Base-by-base conservation (phyloP, 2,329 filamentous ascomycete genomes). In the Fusarium succisae region DNA sequence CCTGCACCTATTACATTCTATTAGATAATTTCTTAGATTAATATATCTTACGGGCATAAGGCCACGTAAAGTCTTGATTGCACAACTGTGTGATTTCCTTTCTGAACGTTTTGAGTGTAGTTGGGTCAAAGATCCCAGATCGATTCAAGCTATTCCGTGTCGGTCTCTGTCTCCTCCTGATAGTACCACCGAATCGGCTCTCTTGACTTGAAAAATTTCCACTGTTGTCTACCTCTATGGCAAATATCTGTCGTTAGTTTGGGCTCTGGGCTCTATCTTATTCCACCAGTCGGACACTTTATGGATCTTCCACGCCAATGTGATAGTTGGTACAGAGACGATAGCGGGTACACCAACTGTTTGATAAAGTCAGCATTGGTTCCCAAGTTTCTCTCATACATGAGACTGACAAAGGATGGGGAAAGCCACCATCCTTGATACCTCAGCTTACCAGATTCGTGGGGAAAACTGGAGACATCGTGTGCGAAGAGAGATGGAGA, bases 21-120 rank as follows among this genome's bases (percentile, higher is more conserved):
- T 30, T 65, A 68, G 37, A 62, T 68, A 68, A 48, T 68, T 63
- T 54, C 41, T 62, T 68, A 54, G 55, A 68, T 48, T 68, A 68
- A 68, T 68, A 48, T 32, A 68, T 28, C n/a, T 39, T 20, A 47
- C 32, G 2, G 53, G 60, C 53, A 39, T 32, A 1, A 39, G 12
- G 60, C 60, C 53, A 18, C 13, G 32, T 58, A 37, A 17, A 57
- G n/a, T n/a, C n/a, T n/a, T n/a, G n/a, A n/a, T n/a, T n/a, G n/a
- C n/a, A n/a, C n/a, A n/a, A n/a, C n/a, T n/a, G n/a, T n/a, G n/a
- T n/a, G n/a, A 39, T 17, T 22, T 6, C 3, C 13, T 4, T 28
- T 22, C 5, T 17, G 9, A 54, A 26, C n/a, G n/a, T n/a, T n/a
- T n/a, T n/a, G n/a, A n/a, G n/a, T n/a, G n/a, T n/a, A n/a, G n/a